These are phyloP conservation scores for Eragrostis curvula DNA, from an alignment of 176 grass and related monocot genomes.

Conservation along the genomic window DNA sequence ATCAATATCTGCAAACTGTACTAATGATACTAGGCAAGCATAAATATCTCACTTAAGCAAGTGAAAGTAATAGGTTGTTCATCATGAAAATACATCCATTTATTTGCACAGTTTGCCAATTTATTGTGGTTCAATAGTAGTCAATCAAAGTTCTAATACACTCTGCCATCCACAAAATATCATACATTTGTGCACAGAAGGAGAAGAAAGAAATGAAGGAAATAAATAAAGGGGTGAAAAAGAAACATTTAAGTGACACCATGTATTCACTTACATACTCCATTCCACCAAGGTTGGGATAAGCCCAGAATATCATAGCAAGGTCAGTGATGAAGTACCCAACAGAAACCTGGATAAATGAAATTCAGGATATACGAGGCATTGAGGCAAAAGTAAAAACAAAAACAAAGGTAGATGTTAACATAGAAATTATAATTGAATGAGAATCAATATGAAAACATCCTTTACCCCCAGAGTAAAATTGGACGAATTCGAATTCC, in stretches of 20 bases:
- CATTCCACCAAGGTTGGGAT: constrained; percentile 90
- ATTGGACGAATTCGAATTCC: constrained; percentile 80
- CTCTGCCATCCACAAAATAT: background rate
- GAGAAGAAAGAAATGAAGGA: constrained; percentile 8
- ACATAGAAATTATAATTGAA: constrained; percentile 19
- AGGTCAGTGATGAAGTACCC: constrained; percentile 95
- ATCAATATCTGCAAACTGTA: background rate
- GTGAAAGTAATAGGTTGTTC: background rate
- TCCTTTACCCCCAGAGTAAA: constrained; percentile 84
- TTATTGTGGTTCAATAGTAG: background rate
- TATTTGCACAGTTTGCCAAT: background rate
- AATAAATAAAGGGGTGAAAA: background rate
- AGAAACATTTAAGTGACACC: constrained; percentile 11
- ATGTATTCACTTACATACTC: constrained; percentile 86
- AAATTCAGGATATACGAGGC: constrained; percentile 30
- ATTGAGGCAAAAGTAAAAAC: constrained; percentile 7
- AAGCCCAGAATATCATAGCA: constrained; percentile 88
- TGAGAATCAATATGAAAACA: constrained; percentile 24
- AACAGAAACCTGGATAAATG: constrained; percentile 72
- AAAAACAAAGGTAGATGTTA: constrained; percentile 17
- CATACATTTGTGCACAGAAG: background rate
- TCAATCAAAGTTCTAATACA: background rate
- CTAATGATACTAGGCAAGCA: background rate
- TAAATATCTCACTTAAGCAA: background rate
- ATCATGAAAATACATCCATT: background rate